phyloP scores from a whole-genome alignment of 371 early-diverging fungal species.

The Haplosporangium sp. region DNA sequence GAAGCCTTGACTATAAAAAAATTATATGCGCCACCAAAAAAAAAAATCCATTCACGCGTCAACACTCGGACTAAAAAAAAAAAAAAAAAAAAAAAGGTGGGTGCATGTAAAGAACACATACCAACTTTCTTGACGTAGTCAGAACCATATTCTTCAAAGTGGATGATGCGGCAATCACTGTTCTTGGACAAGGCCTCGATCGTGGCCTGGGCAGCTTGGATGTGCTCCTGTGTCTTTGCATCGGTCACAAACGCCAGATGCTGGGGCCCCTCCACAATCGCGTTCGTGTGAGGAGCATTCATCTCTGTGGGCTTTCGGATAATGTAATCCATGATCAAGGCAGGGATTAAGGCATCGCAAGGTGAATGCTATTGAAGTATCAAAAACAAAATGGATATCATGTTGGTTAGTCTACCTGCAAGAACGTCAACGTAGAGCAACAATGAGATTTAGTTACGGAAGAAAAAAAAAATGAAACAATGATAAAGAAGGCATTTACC shows the following conservation, averaged over 20 bases:
- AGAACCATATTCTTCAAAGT: conserved; percentile 73
- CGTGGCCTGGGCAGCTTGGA: conserved; percentile 66
- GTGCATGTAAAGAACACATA: conserved; percentile 13
- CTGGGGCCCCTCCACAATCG: conserved; percentile 30
- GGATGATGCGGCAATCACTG: conserved; percentile 72
- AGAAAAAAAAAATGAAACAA: no score
- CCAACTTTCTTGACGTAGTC: conserved; percentile 78
- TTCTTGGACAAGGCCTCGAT: conserved; percentile 65
- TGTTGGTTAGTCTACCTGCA: not conserved
- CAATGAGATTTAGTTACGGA: no score
- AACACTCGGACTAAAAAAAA: no score
- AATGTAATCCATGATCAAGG: conserved; percentile 69
- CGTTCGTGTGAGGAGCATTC: conserved; percentile 43
- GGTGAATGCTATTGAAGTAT: conserved; percentile 79
- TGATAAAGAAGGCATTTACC: conserved; percentile 25
- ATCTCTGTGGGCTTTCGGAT: conserved; percentile 57
- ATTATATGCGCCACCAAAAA: no score
- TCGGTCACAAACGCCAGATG: conserved; percentile 67
- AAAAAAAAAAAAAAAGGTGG: conserved; percentile 5
- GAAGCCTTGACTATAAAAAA: conserved; percentile 62
- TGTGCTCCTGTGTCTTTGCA: conserved; percentile 55
- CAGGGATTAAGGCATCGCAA: conserved; percentile 81
- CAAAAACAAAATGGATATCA: not conserved
- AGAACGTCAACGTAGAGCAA: no score
- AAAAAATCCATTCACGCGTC: no score